Evolutionary conservation across 805 yeast genomes (phyloP).

Genomic region (Lipomyces yamadae): DNA sequence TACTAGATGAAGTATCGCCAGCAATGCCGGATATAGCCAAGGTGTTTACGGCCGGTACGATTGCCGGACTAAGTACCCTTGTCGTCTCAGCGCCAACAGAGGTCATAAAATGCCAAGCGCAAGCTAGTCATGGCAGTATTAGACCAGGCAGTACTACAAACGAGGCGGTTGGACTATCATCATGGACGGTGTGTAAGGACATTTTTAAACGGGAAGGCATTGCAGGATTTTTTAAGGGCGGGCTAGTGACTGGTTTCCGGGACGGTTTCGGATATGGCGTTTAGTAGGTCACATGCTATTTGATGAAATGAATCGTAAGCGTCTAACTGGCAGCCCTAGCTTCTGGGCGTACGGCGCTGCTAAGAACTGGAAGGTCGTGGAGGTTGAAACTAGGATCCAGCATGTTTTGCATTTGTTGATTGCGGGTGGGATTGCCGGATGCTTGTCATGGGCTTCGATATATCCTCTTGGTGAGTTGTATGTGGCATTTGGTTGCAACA

Average conservation of each 20-base stretch:
- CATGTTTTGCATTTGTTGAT: slow-evolving; percentile 24
- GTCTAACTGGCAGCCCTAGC: slow-evolving; percentile 3
- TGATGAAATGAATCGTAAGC: neutral
- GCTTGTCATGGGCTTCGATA: slow-evolving; percentile 40
- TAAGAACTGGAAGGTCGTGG: slow-evolving; percentile 14
- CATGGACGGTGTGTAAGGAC: slow-evolving; percentile 30
- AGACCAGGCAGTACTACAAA: slow-evolving; percentile 4
- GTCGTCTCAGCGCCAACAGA: slow-evolving; percentile 39
- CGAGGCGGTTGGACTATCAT: slow-evolving; percentile 16
- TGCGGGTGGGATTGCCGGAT: slow-evolving; percentile 42
- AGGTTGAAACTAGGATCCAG: slow-evolving; percentile 11
- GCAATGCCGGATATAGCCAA: slow-evolving; percentile 14
- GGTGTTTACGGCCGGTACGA: slow-evolving; percentile 37
- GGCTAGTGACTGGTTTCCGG: slow-evolving; percentile 35
- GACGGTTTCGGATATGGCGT: slow-evolving; percentile 42
- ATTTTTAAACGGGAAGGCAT: slow-evolving; percentile 33
- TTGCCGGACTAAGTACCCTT: slow-evolving; percentile 39
- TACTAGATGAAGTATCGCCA: slow-evolving; percentile 16
- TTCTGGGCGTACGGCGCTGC: slow-evolving; percentile 33
- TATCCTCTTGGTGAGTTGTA: slow-evolving; percentile 35
- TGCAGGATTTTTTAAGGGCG: slow-evolving; percentile 38
- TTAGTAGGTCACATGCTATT: slow-evolving; percentile 31
- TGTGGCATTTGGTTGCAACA: too few species aligned
- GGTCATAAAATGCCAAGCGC: slow-evolving; percentile 38
- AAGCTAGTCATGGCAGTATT: slow-evolving; percentile 23